A percentile compares a stretch with the other conserved stretches of the same genome.
phyloP scores from a whole-genome alignment of 805 yeast species.

The Saccharomycopsis olivae region DNA sequence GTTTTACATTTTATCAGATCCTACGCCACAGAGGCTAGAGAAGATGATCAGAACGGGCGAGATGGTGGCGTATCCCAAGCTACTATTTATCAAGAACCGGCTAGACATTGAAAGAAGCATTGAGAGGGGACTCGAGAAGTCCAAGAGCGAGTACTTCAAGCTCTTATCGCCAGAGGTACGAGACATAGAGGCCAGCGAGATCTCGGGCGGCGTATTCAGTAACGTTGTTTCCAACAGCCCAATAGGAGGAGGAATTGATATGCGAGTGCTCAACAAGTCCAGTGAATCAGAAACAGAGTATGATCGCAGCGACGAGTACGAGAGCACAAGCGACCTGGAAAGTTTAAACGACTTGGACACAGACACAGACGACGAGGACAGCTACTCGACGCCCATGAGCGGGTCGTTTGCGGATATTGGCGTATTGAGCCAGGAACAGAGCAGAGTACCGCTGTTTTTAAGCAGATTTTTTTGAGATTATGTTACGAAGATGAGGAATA shows the following conservation, averaged over 20 bases:
- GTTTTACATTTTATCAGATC: slow-evolving; percentile 56
- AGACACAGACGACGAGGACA: too few relatives aligned
- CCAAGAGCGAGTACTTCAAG: slow-evolving; percentile 16
- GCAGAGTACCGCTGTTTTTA: too few relatives aligned
- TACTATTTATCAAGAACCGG: slow-evolving; percentile 55
- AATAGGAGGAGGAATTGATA: not conserved
- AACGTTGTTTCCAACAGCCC: not conserved
- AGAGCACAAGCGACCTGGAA: too few relatives aligned
- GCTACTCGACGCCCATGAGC: too few relatives aligned
- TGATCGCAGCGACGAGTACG: too few relatives aligned
- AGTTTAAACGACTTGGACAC: too few relatives aligned
- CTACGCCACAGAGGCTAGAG: slow-evolving; percentile 45
- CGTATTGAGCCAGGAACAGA: too few relatives aligned
- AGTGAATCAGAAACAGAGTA: too few relatives aligned
- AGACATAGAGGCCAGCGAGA: not conserved
- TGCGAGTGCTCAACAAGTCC: too few relatives aligned
- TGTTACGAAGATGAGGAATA: too few relatives aligned
- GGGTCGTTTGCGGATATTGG: too few relatives aligned
- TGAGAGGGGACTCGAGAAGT: slow-evolving; percentile 35
- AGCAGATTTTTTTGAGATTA: too few relatives aligned
- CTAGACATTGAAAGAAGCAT: slow-evolving; percentile 55
- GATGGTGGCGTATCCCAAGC: slow-evolving; percentile 52
- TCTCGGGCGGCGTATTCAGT: not conserved
- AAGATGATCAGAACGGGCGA: slow-evolving; percentile 54
- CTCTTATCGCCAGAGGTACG: not conserved